Conservation (phyloP, 805 yeast genomes). For the Pichia nanzhaoensis region DNA sequence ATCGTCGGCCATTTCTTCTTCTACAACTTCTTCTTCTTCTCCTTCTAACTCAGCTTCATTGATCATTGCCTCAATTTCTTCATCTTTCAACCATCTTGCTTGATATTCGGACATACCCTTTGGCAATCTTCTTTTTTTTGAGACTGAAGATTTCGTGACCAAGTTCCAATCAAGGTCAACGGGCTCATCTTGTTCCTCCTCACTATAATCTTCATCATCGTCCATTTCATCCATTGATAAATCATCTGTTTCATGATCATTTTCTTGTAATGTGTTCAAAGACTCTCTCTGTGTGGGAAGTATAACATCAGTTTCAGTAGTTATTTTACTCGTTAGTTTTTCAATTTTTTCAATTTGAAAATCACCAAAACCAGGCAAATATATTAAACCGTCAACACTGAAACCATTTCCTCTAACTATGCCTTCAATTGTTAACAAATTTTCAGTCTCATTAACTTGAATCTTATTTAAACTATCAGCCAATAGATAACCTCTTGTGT, state of each 20-base stretch:
- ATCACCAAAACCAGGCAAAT: constrained; percentile 87
- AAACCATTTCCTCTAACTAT: constrained; percentile 83
- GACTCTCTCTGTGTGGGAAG: constrained; percentile 30
- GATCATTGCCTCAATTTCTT: constrained; percentile 37
- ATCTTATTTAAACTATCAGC: constrained; percentile 50
- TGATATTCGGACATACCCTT: constrained; percentile 73
- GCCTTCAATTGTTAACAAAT: constrained; percentile 62
- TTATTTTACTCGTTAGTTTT: constrained; percentile 33
- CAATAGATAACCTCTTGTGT: constrained; percentile 78
- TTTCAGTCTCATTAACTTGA: constrained; percentile 26
- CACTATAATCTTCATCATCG: constrained; percentile 30
- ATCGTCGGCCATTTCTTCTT: constrained; percentile 29
- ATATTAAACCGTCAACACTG: constrained; percentile 68
- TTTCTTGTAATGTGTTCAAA: constrained; percentile 4
- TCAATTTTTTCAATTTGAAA: constrained; percentile 69
- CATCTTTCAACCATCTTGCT: constrained; percentile 68
- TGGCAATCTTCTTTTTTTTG: constrained; percentile 42
- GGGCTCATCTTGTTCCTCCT: constrained; percentile 23
- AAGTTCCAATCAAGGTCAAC: constrained; percentile 19
- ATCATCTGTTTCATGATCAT: constrained; percentile 53
- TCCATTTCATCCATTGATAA: constrained; percentile 42
- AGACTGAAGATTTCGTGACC: constrained; percentile 12
- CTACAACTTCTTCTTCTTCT: constrained; percentile 28
- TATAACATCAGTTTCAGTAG: constrained; percentile 20
- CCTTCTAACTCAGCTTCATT: constrained; percentile 34